A percentile compares a stretch with the other conserved stretches of the same genome.
These are phyloP conservation scores for Spathaspora girioi DNA, from an alignment of 805 yeast species.

Conservation along the genomic window DNA sequence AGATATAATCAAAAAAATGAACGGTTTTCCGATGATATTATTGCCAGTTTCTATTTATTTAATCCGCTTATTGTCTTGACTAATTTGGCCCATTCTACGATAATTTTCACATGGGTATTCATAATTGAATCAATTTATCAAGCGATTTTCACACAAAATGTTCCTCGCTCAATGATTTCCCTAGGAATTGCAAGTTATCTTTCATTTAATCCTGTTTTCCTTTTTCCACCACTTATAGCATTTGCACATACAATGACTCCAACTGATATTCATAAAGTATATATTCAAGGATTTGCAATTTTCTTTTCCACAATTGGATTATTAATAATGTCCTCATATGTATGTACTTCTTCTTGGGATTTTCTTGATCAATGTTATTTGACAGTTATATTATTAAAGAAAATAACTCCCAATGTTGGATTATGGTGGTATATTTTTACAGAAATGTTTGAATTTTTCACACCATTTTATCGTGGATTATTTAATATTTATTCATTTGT, in stretches of 20 bases:
- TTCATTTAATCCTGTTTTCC: conserved; percentile 56
- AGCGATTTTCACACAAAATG: conserved; percentile 37
- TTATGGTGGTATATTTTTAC: conserved; percentile 99
- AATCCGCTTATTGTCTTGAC: conserved; percentile 79
- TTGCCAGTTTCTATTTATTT: conserved; percentile 64
- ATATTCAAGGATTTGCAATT: conserved; percentile 16
- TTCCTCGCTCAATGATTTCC: conserved; percentile 43
- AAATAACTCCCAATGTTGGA: conserved; percentile 86
- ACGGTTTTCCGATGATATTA: conserved; percentile 38
- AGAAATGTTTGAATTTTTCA: conserved; percentile 89
- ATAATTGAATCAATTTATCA: conserved; percentile 46
- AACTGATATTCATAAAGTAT: conserved; percentile 6
- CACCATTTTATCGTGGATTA: conserved; percentile 75
- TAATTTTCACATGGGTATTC: conserved; percentile 56
- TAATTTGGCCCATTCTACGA: conserved; percentile 65
- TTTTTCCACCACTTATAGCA: conserved; percentile 55
- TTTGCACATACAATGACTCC: conserved; percentile 21
- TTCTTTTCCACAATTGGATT: conserved; percentile 15
- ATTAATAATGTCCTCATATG: conserved; percentile 23
- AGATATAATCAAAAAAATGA: conserved; percentile 12
- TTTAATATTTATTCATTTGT: conserved; percentile 73
- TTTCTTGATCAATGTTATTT: conserved; percentile 45
- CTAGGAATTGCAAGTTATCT: conserved; percentile 65
- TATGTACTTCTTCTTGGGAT: conserved; percentile 22
- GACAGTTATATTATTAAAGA: conserved; percentile 54